Base-by-base conservation (phyloP, 495 filamentous ascomycete species). In the Trichoderma virens region DNA sequence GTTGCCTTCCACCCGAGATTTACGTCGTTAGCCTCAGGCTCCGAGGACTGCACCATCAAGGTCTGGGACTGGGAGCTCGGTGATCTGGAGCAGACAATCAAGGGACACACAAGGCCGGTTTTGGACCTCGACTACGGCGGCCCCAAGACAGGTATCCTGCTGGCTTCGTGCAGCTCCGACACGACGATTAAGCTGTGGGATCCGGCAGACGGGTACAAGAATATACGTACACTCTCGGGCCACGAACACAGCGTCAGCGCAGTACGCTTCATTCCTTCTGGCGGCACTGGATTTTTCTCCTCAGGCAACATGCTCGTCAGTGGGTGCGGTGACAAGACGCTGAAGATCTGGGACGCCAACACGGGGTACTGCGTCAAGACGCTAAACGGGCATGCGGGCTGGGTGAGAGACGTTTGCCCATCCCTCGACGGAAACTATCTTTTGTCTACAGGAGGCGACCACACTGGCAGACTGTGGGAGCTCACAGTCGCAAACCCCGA, bases 41-140 rank as follows among this genome's bases (percentile, higher is more conserved):
- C 93, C 41, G 94, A 97, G 69, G 89, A 92, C 69, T 85, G 83
- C 56, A 90, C 86, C 11, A 91, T 92, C 71, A 98, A 98, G 72
- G 92, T 98, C 61, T 98, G 94, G 94, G 94, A 97, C 70, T 97
- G 92, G 91, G 94, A 98, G 68, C 78, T 96, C 20, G 94, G 94
- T 25, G 93, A 97, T 72, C 81, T 97, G 9, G 93, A 97, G 71
- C 76, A 88, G 31, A 98, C 94, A 0, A 81, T 97, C 47, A 97
- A 97, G 70, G 93, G 93, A 2, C 94, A 98, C 72, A 96, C 91
- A 2, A 95, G 91, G 70, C 85, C 89, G 7, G 92, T 98, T 2
- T 71, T 94, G 18, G 92, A 94, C 71, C 85, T 97, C 59, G 94
- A 97, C 69, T 98, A 89, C 75, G 93, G 94, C 18, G 94, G 93